Evolutionary conservation across 2,329 filamentous ascomycete species (phyloP).

Genomic region (Gyromitra esculenta): DNA sequence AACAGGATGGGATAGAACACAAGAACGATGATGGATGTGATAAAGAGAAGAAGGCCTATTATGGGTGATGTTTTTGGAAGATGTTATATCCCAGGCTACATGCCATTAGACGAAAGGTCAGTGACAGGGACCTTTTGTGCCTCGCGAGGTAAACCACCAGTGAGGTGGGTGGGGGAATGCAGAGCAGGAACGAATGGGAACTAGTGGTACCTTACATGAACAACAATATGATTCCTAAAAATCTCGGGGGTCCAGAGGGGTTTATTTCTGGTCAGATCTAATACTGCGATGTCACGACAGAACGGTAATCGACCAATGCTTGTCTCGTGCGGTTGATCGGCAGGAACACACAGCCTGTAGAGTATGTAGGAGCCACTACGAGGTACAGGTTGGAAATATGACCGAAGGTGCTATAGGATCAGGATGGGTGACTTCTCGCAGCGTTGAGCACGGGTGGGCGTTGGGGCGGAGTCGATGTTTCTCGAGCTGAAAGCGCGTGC

Average conservation of each 20-base stretch:
- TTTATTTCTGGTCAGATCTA: constrained; percentile 40
- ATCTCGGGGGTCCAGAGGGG: neutral
- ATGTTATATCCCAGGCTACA: constrained; percentile 37
- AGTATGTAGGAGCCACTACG: constrained; percentile 19
- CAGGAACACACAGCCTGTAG: constrained; percentile 44
- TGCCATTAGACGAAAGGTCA: constrained; percentile 17
- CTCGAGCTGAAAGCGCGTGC: constrained; percentile 43
- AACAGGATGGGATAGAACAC: neutral
- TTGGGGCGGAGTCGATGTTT: constrained; percentile 42
- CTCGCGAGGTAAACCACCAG: constrained; percentile 44
- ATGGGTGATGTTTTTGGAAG: constrained; percentile 25
- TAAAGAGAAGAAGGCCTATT: constrained; percentile 14
- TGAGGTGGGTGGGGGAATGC: constrained; percentile 1
- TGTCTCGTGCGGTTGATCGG: constrained; percentile 31
- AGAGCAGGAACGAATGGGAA: constrained; percentile 26
- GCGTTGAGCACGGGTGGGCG: constrained; percentile 24
- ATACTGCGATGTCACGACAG: constrained; percentile 23
- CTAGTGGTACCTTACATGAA: constrained; percentile 45
- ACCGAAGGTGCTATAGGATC: constrained; percentile 27
- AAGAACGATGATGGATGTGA: constrained; percentile 15
- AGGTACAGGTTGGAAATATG: constrained; percentile 40
- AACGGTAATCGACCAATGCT: constrained; percentile 31
- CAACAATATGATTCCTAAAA: constrained; percentile 18
- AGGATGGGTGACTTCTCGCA: constrained; percentile 40
- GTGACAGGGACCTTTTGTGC: constrained; percentile 29